Percentiles rank a stretch among this genome's conserved stretches.
Conservation (phyloP, 2,329 filamentous ascomycete species). For the Sclerotinia glacialis region DNA sequence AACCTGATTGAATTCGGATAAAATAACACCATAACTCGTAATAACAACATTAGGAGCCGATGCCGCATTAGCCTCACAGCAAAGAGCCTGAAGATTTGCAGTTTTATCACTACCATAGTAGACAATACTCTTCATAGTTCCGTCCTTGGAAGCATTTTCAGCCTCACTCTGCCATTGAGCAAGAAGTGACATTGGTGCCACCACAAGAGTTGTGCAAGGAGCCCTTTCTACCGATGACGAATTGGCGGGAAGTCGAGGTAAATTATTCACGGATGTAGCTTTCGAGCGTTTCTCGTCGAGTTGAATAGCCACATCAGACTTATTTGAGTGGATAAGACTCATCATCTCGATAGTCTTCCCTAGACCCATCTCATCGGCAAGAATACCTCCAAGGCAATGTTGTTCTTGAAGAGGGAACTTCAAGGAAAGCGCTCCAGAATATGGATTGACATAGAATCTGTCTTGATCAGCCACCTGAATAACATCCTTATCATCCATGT, state of each 20-base stretch:
- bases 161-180: constrained; percentile 97
- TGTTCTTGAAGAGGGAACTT: constrained; percentile 93
- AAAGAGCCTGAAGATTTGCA: constrained; percentile 73
- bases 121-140: constrained; percentile 77
- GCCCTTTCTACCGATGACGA: constrained; percentile 61
- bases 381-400: constrained; percentile 85
- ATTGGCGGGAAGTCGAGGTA: constrained; percentile 60
- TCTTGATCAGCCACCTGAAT: constrained; percentile 62
- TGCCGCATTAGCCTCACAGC: constrained; percentile 68
- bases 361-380: constrained; percentile 96
- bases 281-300: constrained; percentile 37
- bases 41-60: constrained; percentile 87
- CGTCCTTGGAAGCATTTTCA: constrained; percentile 80
- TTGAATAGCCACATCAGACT: constrained; percentile 51
- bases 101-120: constrained; percentile 91
- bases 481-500: constrained; percentile 78
- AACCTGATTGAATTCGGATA: constrained; percentile 84
- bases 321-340: constrained; percentile 83
- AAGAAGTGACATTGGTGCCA: constrained; percentile 97
- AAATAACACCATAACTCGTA: constrained; percentile 87
- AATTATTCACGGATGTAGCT: constrained; percentile 51
- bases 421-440: constrained; percentile 88
- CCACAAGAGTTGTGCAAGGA: constrained; percentile 85
- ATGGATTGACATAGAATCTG: constrained; percentile 93
- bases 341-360: constrained; percentile 99